Conservation (phyloP, 1,139 yeast genomes). For the Scheffersomyces illinoinensis region DNA sequence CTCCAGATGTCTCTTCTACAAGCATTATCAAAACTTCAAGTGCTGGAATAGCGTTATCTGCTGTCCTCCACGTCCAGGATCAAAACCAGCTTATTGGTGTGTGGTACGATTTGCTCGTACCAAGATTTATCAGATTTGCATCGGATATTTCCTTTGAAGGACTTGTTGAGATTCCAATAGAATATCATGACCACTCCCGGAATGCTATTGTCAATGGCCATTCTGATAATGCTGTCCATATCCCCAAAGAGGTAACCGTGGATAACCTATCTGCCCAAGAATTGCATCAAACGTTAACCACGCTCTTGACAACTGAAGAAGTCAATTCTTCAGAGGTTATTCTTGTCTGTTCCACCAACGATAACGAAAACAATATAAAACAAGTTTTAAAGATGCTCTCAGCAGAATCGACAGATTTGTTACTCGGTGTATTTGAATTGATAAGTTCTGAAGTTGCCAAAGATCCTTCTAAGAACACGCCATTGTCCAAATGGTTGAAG, state of each 20-base stretch:
- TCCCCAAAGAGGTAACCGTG: slow-evolving; percentile 12
- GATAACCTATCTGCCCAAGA: slow-evolving; percentile 23
- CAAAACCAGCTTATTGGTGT: slow-evolving; percentile 22
- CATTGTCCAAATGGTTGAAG: slow-evolving; percentile 49
- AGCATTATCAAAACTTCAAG: slow-evolving; percentile 9
- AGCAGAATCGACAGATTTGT: slow-evolving; percentile 12
- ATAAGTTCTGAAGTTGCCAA: slow-evolving; percentile 35
- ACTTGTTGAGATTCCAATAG: slow-evolving; percentile 15
- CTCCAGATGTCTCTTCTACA: slow-evolving; percentile 7
- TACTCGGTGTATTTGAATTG: slow-evolving; percentile 32
- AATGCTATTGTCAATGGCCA: not conserved
- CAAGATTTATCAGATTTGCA: slow-evolving; percentile 18
- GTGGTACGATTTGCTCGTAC: slow-evolving; percentile 40
- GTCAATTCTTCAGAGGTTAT: slow-evolving; percentile 14
- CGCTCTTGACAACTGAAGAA: slow-evolving; percentile 8
- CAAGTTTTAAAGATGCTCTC: slow-evolving; percentile 29
- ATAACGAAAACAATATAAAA: slow-evolving; percentile 35
- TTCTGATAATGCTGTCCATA: slow-evolving; percentile 11
- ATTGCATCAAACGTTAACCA: slow-evolving; percentile 23
- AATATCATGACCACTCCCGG: slow-evolving; percentile 13
- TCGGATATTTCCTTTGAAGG: slow-evolving; percentile 19
- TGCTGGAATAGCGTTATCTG: slow-evolving; percentile 10
- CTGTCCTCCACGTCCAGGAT: slow-evolving; percentile 9
- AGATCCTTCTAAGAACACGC: slow-evolving; percentile 32
- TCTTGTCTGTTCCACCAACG: slow-evolving; percentile 35